A percentile compares a stretch with the other conserved stretches of the same genome.
Conservation (phyloP, 73 alveolate species). For the Paramecium pentaurelia region DNA sequence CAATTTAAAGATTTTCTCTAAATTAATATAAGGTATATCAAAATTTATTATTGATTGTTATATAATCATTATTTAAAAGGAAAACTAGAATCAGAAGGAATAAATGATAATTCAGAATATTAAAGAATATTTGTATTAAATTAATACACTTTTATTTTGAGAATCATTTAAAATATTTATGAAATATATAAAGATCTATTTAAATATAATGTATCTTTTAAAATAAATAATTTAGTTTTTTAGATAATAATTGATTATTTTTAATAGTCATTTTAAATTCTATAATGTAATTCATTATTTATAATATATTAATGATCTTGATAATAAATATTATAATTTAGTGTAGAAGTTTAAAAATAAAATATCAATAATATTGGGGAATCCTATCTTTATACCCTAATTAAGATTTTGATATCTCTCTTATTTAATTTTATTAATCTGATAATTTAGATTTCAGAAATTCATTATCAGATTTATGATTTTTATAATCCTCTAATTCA, state of each 20-base stretch:
- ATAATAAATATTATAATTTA: neutral
- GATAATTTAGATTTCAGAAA: neutral
- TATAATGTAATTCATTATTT: neutral
- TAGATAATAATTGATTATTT: neutral
- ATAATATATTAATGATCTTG: too few species aligned
- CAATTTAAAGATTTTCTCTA: neutral
- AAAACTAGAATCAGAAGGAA: neutral
- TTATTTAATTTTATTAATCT: neutral
- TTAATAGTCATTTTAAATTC: neutral
- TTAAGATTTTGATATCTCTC: neutral
- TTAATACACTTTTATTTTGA: neutral
- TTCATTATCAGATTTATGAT: neutral
- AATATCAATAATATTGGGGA: neutral
- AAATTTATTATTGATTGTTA: neutral
- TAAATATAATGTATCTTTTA: too few species aligned
- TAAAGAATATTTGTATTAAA: neutral
- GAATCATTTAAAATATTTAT: neutral
- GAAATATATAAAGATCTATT: neutral
- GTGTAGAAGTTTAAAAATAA: neutral
- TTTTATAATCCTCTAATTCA: neutral
- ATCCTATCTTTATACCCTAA: neutral
- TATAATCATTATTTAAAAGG: neutral
- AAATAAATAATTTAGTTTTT: neutral
- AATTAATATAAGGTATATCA: neutral
- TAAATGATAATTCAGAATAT: neutral